phyloP scores from a whole-genome alignment of 176 grass and related monocot genomes.

The Raddia guianensis region DNA sequence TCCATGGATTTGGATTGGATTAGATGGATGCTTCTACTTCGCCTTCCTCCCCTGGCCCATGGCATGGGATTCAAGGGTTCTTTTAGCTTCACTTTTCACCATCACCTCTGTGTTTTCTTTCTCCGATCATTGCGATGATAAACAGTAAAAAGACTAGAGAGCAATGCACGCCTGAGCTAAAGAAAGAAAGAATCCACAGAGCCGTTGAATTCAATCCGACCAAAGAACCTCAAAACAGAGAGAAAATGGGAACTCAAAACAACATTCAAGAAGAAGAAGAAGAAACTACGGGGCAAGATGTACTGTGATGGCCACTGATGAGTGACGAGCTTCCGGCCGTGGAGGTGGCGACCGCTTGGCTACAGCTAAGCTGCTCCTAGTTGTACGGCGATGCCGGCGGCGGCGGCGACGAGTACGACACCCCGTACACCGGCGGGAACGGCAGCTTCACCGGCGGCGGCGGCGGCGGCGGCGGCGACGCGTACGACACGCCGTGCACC shows the following conservation, averaged over 20 bases:
- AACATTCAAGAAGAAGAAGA: not conserved
- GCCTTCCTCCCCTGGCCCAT: too few species aligned
- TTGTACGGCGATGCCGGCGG: constrained; percentile 37
- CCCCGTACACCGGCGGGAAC: constrained; percentile 43
- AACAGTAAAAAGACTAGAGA: too few species aligned
- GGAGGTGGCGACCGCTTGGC: constrained; percentile 29
- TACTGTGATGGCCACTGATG: constrained; percentile 11
- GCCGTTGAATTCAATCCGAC: constrained; percentile 54
- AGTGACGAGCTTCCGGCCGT: not conserved
- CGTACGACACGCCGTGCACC: constrained; percentile 40
- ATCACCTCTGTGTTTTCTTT: too few species aligned
- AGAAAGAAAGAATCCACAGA: constrained; percentile 43
- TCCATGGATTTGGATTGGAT: too few species aligned
- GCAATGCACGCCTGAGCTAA: not conserved
- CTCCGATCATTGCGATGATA: too few species aligned
- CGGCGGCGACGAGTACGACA: constrained; percentile 59
- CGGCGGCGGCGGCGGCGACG: constrained; percentile 44
- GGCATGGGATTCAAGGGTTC: too few species aligned
- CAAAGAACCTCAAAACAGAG: constrained; percentile 36
- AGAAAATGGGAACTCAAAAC: constrained; percentile 7
- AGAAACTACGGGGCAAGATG: constrained; percentile 43
- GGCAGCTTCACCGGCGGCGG: not conserved
- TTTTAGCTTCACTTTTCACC: too few species aligned
- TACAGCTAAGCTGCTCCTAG: constrained; percentile 37
- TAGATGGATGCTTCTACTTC: too few species aligned